Conservation (phyloP, 352 stramenopile genomes). For the Globisporangium irregulare region DNA sequence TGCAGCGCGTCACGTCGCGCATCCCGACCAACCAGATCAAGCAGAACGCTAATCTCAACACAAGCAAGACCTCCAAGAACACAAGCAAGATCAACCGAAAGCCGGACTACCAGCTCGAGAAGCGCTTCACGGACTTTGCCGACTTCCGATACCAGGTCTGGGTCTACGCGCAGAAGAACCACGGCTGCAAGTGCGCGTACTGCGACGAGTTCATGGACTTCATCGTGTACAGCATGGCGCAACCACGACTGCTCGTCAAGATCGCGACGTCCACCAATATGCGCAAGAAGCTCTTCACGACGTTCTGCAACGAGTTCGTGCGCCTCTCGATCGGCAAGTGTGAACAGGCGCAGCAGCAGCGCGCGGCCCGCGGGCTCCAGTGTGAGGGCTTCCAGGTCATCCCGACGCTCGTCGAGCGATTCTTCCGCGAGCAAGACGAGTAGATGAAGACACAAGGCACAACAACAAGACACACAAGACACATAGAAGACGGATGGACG, state of each 20-base stretch:
- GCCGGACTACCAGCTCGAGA: slow-evolving; percentile 36
- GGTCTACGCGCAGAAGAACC: slow-evolving; percentile 26
- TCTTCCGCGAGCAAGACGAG: slow-evolving; percentile 30
- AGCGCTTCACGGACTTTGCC: slow-evolving; percentile 34
- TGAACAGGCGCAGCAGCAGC: slow-evolving; percentile 14
- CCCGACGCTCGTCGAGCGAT: slow-evolving; percentile 41
- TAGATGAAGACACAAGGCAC: background rate
- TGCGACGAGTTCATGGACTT: slow-evolving; percentile 43
- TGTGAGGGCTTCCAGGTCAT: slow-evolving; percentile 37
- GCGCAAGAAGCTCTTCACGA: slow-evolving; percentile 20
- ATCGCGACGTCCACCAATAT: slow-evolving; percentile 6
- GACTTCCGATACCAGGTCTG: slow-evolving; percentile 38
- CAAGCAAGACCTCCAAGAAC: slow-evolving; percentile 13
- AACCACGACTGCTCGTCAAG: slow-evolving; percentile 18
- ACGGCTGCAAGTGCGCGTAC: slow-evolving; percentile 31
- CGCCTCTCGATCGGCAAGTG: slow-evolving; percentile 22
- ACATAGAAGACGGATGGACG: background rate
- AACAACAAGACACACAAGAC: slow-evolving; percentile 1
- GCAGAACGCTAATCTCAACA: background rate
- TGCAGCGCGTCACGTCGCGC: slow-evolving; percentile 50
- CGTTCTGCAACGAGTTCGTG: slow-evolving; percentile 12
- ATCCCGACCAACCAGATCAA: slow-evolving; percentile 52
- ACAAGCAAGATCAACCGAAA: slow-evolving; percentile 22
- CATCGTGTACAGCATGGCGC: slow-evolving; percentile 35
- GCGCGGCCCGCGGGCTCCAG: slow-evolving; percentile 21